phyloP scores from a whole-genome alignment of 257 asterid species.

The Nemophila menziesii region DNA sequence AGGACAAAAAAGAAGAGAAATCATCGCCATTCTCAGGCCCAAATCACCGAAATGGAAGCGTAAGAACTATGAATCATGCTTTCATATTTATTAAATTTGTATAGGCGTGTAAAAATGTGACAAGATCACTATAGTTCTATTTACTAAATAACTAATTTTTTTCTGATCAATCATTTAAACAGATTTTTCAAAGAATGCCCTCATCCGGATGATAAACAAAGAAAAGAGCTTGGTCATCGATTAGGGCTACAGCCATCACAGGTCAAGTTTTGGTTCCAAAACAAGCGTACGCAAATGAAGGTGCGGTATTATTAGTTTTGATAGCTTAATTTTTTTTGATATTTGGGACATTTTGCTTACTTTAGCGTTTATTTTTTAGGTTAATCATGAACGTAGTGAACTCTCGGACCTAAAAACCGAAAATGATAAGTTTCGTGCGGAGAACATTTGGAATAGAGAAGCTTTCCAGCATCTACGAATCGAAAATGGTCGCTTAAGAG shows the following conservation, averaged over 20 bases:
- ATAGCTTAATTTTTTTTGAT: neutral
- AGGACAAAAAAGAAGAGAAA: conserved; percentile 62
- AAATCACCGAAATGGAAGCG: conserved; percentile 77
- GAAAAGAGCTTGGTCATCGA: conserved; percentile 80
- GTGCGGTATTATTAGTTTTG: conserved; percentile 12
- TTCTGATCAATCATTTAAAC: neutral
- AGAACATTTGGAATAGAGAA: conserved; percentile 51
- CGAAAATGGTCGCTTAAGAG: conserved; percentile 64
- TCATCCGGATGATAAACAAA: conserved; percentile 89
- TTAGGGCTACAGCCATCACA: conserved; percentile 69
- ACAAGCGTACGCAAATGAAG: conserved; percentile 90
- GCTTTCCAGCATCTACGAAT: conserved; percentile 65
- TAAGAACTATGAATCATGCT: conserved; percentile 13
- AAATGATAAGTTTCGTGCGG: conserved; percentile 60
- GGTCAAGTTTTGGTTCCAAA: conserved; percentile 92
- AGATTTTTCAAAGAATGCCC: conserved; percentile 64
- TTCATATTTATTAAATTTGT: no score
- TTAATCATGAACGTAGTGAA: conserved; percentile 61
- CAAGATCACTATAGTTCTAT: neutral
- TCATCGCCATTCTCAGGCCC: conserved; percentile 66
- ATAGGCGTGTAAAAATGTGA: no score
- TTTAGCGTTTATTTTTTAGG: conserved; percentile 19
- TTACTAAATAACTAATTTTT: neutral
- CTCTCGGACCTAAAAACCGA: conserved; percentile 47
- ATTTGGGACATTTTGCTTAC: neutral